Evolutionary conservation across 352 stramenopile species (phyloP), one percentile per base, ranked within the genome.

Genomic region (Blastocystis sp.): DNA sequence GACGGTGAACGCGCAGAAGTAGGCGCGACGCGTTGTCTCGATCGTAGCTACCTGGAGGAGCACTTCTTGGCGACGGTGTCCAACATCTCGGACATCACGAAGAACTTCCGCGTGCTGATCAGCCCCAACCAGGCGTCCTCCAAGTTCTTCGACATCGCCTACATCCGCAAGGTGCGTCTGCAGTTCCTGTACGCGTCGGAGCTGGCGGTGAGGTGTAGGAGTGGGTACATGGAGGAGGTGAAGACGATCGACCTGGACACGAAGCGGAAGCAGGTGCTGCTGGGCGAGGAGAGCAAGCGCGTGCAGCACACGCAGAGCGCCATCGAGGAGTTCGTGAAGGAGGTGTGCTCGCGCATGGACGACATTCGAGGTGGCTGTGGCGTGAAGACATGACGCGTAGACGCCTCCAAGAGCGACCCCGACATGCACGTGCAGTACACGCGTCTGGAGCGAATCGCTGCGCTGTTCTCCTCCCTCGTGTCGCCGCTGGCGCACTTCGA

Each of bases 111-210:
- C n/a, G 55, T 85, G 26, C 33, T 85, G 50, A 63, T 85, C 29
- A 59, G 50, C 39, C 74, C 74, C 35, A 85, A 85, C 37, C 74
- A 85, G 74, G n/a, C 74, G 37, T 67, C 74, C n/a, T 85, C 74
- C 31, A 51, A 59, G 26, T 85, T 85, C 61, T 85, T 85, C 29
- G 74, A 85, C 13, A 37, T 85, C 12, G n/a, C 51, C 12, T 69
- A 69, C 61, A 85, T 85, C 61, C 26, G 39, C 12, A 16, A 31
- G 13, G 37, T 85, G 51, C 74, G 74, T 35, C 19, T 63, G 33
- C 50, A 66, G 41, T 85, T 37, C 55, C n/a, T 85, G 74, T 85
- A 31, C 16, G 19, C 10, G 39, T n/a, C 6, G 41, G 16, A 6
- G 13, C 4, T 35, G 24, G 39, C 19, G n/a, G 26, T 61, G 62